Evolutionary conservation across 495 filamentous ascomycete genomes (phyloP).

Genomic region (Jackrogersella multiformis): DNA sequence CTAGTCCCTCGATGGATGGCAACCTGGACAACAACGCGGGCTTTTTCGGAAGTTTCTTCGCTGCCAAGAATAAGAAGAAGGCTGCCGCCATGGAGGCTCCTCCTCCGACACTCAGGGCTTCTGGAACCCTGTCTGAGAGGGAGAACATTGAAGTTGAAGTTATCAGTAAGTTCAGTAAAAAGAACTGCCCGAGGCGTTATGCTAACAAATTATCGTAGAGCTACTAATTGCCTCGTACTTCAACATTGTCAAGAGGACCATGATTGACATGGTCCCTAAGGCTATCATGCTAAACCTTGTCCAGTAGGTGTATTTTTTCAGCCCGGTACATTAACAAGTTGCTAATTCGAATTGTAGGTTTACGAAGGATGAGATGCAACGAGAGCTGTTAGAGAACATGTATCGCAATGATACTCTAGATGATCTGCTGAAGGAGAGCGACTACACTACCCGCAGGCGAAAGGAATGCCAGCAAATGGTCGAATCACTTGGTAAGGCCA

Average conservation of each 20-base stretch:
- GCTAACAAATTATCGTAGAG: slow-evolving; percentile 63
- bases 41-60: slow-evolving; percentile 98
- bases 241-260: slow-evolving; percentile 95
- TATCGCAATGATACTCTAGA: slow-evolving; percentile 91
- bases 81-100: slow-evolving; percentile 98
- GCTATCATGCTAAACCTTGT: slow-evolving; percentile 98
- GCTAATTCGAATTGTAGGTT: slow-evolving; percentile 64
- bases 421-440: slow-evolving; percentile 95
- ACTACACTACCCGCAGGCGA: slow-evolving; percentile 92
- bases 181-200: slow-evolving; percentile 5
- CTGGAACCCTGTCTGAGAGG: slow-evolving; percentile 88
- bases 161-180: slow-evolving; percentile 79
- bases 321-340: background rate
- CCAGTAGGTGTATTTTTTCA: slow-evolving; percentile 69
- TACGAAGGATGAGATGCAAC: slow-evolving; percentile 98
- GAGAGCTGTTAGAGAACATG: slow-evolving; percentile 97
- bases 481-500: slow-evolving; percentile 84
- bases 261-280: slow-evolving; percentile 99
- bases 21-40: slow-evolving; percentile 68
- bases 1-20: slow-evolving; percentile 70
- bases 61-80: slow-evolving; percentile 99
- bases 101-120: slow-evolving; percentile 91
- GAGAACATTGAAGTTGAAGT: slow-evolving; percentile 96
- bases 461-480: slow-evolving; percentile 99
- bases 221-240: slow-evolving; percentile 96